Evolutionary conservation across 495 filamentous ascomycete species (phyloP).

Genomic region (Patellaria atrata): DNA sequence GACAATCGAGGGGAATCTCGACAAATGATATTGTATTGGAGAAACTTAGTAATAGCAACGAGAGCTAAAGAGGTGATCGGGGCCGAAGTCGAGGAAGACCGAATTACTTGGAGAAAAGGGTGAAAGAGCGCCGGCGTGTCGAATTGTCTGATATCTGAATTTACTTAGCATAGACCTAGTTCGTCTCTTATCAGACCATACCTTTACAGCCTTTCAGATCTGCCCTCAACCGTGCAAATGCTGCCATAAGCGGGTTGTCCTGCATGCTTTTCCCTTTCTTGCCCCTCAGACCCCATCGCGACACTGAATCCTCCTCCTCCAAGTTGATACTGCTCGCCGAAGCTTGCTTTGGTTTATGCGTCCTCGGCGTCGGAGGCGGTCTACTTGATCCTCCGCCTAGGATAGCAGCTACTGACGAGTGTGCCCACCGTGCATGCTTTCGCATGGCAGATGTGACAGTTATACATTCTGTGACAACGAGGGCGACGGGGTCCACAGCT

Average conservation of each 20-base stretch:
- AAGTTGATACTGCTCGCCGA: slow-evolving; percentile 2
- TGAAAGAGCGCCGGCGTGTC: slow-evolving; percentile 83
- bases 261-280: slow-evolving; percentile 98
- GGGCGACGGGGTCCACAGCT: slow-evolving; percentile 82
- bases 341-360: slow-evolving; percentile 18
- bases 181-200: too few relatives aligned
- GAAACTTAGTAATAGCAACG: slow-evolving; percentile 92
- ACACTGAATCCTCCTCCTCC: slow-evolving; percentile 36
- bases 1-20: slow-evolving; percentile 68
- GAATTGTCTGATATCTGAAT: slow-evolving; percentile 67
- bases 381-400: slow-evolving; percentile 51
- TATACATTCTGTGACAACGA: slow-evolving; percentile 98
- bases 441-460: slow-evolving; percentile 95
- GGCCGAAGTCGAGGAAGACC: slow-evolving; percentile 89
- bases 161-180: slow-evolving; percentile 12
- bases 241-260: slow-evolving; percentile 93
- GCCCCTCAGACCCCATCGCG: slow-evolving; percentile 78
- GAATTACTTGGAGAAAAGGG: slow-evolving; percentile 93
- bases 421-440: slow-evolving; percentile 91
- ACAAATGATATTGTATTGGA: slow-evolving; percentile 84
- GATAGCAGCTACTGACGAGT: slow-evolving; percentile 93
- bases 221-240: slow-evolving; percentile 76
- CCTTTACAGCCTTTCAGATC: slow-evolving; percentile 85
- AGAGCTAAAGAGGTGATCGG: slow-evolving; percentile 90
- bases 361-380: slow-evolving; percentile 18